Percentiles rank a stretch among this genome's conserved stretches.
phyloP scores from a whole-genome alignment of 805 yeast genomes.

The Kluyveromyces wickerhamii region DNA sequence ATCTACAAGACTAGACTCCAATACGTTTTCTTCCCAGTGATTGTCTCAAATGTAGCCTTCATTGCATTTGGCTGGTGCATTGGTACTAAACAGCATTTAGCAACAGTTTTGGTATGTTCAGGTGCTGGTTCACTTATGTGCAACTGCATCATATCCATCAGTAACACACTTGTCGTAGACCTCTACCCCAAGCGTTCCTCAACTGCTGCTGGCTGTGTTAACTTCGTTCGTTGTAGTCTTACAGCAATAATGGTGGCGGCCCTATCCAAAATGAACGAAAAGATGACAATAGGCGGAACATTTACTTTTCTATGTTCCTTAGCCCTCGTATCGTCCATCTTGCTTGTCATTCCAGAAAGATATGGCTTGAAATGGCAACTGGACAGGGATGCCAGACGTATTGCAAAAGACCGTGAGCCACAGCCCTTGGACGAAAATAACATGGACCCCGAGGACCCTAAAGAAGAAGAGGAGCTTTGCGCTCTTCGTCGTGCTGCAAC shows the following conservation, averaged over 20 bases:
- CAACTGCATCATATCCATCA: constrained; percentile 47
- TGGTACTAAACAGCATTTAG: constrained; percentile 37
- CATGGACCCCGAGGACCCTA: neutral
- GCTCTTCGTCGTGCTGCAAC: constrained; percentile 2
- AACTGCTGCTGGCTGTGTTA: constrained; percentile 65
- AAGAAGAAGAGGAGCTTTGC: neutral
- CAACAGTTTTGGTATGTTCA: constrained; percentile 51
- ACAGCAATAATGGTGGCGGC: constrained; percentile 68
- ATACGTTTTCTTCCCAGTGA: constrained; percentile 37
- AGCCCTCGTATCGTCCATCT: constrained; percentile 23
- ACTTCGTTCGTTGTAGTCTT: constrained; percentile 62
- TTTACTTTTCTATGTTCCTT: constrained; percentile 63
- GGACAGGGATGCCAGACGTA: constrained; percentile 3
- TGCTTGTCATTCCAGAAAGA: constrained; percentile 24
- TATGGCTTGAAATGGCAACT: constrained; percentile 27
- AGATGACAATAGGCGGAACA: constrained; percentile 66
- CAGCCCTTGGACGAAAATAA: neutral
- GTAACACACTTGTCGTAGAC: constrained; percentile 68
- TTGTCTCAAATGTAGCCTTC: constrained; percentile 33
- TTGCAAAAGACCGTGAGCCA: neutral
- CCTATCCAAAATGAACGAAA: constrained; percentile 47
- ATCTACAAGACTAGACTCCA: constrained; percentile 47
- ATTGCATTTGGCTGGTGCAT: constrained; percentile 71
- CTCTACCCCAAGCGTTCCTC: constrained; percentile 63
- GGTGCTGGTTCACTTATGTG: constrained; percentile 52